These are phyloP conservation scores for Microascus cirrosus DNA, from an alignment of 2,329 filamentous ascomycete genomes.

Conservation along the genomic window DNA sequence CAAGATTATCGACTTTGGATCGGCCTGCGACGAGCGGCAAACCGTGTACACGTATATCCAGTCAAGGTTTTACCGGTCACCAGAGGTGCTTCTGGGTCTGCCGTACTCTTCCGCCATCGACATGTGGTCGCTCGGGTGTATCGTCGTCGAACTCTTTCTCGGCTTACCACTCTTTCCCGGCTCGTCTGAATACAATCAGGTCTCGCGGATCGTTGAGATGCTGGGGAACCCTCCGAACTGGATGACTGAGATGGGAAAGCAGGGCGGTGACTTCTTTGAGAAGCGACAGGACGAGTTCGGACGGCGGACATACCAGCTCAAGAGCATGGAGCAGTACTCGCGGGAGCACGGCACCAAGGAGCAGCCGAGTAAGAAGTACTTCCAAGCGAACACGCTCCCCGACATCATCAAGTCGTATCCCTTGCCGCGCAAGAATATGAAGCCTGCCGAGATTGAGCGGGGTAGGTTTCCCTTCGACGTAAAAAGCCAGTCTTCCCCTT, in stretches of 20 bases:
- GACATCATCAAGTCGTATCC: constrained; percentile 97
- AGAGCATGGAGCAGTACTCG: constrained; percentile 97
- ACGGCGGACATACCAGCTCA: constrained; percentile 79
- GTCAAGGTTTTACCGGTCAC: constrained; percentile 93
- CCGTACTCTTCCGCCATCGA: constrained; percentile 98
- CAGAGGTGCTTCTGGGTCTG: constrained; percentile 87
- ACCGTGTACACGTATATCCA: constrained; percentile 99
- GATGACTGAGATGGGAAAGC: constrained; percentile 99
- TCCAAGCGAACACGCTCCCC: constrained; percentile 83
- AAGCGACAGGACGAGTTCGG: constrained; percentile 81
- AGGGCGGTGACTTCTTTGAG: constrained; percentile 94
- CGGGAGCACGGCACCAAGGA: constrained; percentile 93
- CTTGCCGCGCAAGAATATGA: constrained; percentile 99
- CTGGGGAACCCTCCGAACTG: constrained; percentile 89
- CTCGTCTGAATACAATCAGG: constrained; percentile 97
- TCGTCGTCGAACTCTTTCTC: constrained; percentile 94
- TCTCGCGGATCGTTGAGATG: constrained; percentile 96
- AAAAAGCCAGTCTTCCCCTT: background rate
- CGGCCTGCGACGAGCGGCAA: constrained; percentile 93
- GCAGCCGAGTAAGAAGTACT: constrained; percentile 99
- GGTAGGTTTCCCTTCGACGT: constrained; percentile 40
- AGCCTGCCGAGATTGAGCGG: constrained; percentile 89
- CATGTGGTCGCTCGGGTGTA: constrained; percentile 99
- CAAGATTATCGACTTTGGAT: constrained; percentile 99
- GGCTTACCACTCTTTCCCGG: constrained; percentile 86